These are phyloP conservation scores for Basipetospora chlamydospora DNA, from an alignment of 2,329 filamentous ascomycete genomes.

Conservation along the genomic window DNA sequence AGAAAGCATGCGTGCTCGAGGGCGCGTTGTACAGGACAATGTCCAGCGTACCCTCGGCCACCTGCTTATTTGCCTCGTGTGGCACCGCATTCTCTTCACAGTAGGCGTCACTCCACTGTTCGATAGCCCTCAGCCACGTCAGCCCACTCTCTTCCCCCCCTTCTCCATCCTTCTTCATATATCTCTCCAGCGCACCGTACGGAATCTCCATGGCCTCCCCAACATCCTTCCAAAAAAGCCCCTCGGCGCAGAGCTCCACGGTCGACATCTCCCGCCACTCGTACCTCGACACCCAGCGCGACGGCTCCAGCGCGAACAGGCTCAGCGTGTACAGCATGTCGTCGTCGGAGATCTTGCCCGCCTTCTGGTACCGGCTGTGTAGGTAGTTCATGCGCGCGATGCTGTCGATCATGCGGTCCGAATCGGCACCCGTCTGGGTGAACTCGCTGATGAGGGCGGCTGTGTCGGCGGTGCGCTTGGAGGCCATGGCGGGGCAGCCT, in stretches of 20 bases:
- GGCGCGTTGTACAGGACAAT: slow-evolving; percentile 1
- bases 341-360: slow-evolving; percentile 43
- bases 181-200: slow-evolving; percentile 26
- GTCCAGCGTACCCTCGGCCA: slow-evolving; percentile 3
- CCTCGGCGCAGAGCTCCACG: slow-evolving; percentile 39
- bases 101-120: slow-evolving; percentile 33
- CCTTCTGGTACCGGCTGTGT: slow-evolving; percentile 39
- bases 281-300: slow-evolving; percentile 34
- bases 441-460: slow-evolving; percentile 32
- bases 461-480: slow-evolving; percentile 39
- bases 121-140: slow-evolving; percentile 35
- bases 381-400: slow-evolving; percentile 51
- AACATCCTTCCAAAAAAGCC: slow-evolving; percentile 41
- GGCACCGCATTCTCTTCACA: slow-evolving; percentile 32
- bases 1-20: background rate
- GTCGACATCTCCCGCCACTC: slow-evolving; percentile 43
- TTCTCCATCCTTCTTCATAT: slow-evolving; percentile 14
- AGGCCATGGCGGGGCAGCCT: slow-evolving; percentile 25
- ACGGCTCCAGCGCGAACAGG: slow-evolving; percentile 41
- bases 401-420: slow-evolving; percentile 29
- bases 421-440: slow-evolving; percentile 24
- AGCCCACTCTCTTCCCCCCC: slow-evolving; percentile 31
- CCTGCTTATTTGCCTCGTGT: slow-evolving; percentile 4
- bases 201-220: slow-evolving; percentile 41
- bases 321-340: slow-evolving; percentile 53